Evolutionary conservation across 345 rosid species (phyloP).

Genomic region (Gossypioides kirkii): DNA sequence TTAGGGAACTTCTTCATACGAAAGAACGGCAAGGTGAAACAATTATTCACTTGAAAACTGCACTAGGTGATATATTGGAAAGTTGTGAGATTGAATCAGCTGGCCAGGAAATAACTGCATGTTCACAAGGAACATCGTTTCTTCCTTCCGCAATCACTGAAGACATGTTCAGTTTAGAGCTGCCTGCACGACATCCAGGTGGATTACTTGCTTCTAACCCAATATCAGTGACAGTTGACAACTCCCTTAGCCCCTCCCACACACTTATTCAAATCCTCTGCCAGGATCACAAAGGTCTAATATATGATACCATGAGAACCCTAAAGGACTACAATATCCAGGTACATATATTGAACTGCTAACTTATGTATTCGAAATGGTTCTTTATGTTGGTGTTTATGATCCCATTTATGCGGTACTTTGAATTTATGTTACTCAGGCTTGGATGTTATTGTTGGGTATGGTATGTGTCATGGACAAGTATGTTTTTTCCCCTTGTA

Average conservation of each 20-base stretch:
- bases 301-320: slow-evolving; percentile 62
- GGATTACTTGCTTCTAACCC: slow-evolving; percentile 37
- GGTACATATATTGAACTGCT: slow-evolving; percentile 25
- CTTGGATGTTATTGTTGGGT: background rate
- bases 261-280: slow-evolving; percentile 54
- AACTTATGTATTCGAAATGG: background rate
- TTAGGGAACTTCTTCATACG: slow-evolving; percentile 52
- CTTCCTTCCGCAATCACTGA: slow-evolving; percentile 52
- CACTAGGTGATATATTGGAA: slow-evolving; percentile 43
- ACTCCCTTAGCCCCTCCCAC: slow-evolving; percentile 52
- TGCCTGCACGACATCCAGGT: slow-evolving; percentile 23
- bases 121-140: slow-evolving; percentile 53
- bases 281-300: slow-evolving; percentile 69
- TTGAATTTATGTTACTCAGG: background rate
- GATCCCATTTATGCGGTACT: background rate
- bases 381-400: background rate
- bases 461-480: background rate
- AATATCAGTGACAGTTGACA: slow-evolving; percentile 44
- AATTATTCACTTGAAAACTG: slow-evolving; percentile 28
- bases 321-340: slow-evolving; percentile 61
- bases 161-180: slow-evolving; percentile 46
- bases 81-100: slow-evolving; percentile 62
- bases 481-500: background rate
- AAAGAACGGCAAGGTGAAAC: slow-evolving; percentile 46
- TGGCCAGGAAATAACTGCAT: slow-evolving; percentile 47